Conservation (phyloP, 352 stramenopile species). For the Pythium grandisporangium region DNA sequence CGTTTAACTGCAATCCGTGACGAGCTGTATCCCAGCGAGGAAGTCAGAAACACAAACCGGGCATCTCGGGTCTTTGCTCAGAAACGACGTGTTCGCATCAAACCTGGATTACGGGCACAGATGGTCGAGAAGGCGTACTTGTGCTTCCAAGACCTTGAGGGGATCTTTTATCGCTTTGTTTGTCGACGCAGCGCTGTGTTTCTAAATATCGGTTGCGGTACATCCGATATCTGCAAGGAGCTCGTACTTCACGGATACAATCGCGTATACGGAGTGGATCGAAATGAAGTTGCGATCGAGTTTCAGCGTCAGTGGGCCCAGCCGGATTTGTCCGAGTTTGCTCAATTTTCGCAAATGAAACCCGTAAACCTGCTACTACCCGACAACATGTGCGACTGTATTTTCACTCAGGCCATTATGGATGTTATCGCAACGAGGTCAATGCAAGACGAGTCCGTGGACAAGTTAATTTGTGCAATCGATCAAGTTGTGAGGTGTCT, state of each 20-base stretch:
- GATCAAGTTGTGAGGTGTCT: constrained; percentile 17
- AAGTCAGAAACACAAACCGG: no score
- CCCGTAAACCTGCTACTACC: constrained; percentile 6
- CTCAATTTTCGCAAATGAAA: constrained; percentile 13
- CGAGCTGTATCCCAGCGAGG: no score
- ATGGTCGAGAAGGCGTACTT: constrained; percentile 10
- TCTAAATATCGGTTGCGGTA: constrained; percentile 22
- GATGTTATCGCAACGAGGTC: constrained; percentile 12
- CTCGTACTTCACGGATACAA: constrained; percentile 17
- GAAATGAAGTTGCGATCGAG: constrained; percentile 4
- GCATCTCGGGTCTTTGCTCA: no score
- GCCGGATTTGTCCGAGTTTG: constrained; percentile 5
- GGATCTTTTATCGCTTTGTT: constrained; percentile 10
- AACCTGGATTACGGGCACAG: no score
- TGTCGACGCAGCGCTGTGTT: constrained; percentile 2
- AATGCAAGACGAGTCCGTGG: neutral
- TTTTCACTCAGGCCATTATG: constrained; percentile 19
- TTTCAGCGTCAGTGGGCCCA: constrained; percentile 7
- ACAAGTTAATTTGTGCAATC: constrained; percentile 9
- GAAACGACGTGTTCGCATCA: neutral
- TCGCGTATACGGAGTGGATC: constrained; percentile 15
- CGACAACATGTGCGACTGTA: constrained; percentile 15
- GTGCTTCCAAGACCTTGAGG: constrained; percentile 15
- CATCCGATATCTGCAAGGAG: constrained; percentile 17
- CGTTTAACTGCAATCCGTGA: no score